Percentiles rank a stretch among this genome's conserved stretches.
Conservation (phyloP, 2,329 filamentous ascomycete genomes). For the Penicillium polonicum region DNA sequence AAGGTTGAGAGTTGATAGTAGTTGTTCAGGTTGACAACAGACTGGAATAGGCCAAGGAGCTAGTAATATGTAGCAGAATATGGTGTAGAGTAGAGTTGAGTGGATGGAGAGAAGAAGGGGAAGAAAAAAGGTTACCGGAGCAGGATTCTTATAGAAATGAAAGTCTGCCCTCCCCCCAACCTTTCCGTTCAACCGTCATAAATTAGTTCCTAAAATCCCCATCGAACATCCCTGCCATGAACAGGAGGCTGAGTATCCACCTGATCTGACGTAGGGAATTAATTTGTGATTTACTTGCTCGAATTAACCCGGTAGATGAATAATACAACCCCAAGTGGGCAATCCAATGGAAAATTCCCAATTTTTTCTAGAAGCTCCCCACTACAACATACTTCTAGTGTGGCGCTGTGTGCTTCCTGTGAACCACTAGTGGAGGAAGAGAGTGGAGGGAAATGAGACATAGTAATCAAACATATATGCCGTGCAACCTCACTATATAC, state of each 20-base stretch:
- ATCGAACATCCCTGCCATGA: constrained; percentile 30
- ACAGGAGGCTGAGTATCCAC: constrained; percentile 32
- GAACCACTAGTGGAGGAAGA: constrained; percentile 17
- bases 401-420: constrained; percentile 4
- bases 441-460: constrained; percentile 6
- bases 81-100: neutral
- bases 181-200: constrained; percentile 12
- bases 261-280: constrained; percentile 30
- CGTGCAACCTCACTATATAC: neutral
- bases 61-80: neutral
- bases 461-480: neutral
- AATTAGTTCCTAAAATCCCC: constrained; percentile 11
- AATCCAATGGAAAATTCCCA: constrained; percentile 25
- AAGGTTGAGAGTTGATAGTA: constrained; percentile 7
- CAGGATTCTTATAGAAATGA: constrained; percentile 11
- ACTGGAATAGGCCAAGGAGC: neutral
- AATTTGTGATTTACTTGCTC: constrained; percentile 15
- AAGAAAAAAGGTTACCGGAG: neutral
- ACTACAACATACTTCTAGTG: constrained; percentile 11
- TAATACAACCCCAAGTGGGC: constrained; percentile 23
- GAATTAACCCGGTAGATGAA: constrained; percentile 14
- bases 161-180: neutral
- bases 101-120: neutral
- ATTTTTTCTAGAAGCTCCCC: constrained; percentile 30
- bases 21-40: neutral